phyloP scores from a whole-genome alignment of 192 early-diverging fungal genomes.

The Bifiguratus adelaidae region DNA sequence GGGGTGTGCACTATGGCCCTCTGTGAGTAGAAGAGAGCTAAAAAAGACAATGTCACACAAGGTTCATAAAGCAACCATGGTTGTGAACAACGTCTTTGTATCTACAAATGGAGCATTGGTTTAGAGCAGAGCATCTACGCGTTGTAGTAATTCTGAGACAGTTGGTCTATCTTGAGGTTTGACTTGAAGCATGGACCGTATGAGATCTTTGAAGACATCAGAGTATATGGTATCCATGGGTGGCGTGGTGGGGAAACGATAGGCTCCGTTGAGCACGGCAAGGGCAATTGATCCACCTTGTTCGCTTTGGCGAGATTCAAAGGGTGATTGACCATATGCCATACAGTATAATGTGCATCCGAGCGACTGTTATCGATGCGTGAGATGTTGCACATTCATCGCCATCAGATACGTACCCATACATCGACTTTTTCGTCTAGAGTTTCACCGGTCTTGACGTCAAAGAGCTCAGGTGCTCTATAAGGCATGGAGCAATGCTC shows the following conservation, averaged over 20 bases:
- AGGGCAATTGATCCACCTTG: conserved; percentile 62
- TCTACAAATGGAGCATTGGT: too few relatives aligned
- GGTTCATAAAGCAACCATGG: too few relatives aligned
- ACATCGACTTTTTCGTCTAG: conserved; percentile 66
- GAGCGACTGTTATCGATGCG: conserved; percentile 27
- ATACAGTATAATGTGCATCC: conserved; percentile 66
- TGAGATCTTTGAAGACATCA: conserved; percentile 30
- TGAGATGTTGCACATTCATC: not conserved
- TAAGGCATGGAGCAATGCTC: conserved; percentile 65
- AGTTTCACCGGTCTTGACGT: conserved; percentile 47
- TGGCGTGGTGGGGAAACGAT: conserved; percentile 30
- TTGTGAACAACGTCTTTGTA: too few relatives aligned
- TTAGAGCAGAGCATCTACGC: too few relatives aligned
- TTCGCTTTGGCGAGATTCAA: conserved; percentile 51
- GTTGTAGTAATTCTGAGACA: too few relatives aligned
- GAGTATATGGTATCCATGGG: conserved; percentile 37
- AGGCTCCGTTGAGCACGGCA: conserved; percentile 57
- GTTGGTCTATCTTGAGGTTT: conserved; percentile 46
- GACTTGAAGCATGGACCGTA: conserved; percentile 48
- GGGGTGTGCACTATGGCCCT: too few relatives aligned
- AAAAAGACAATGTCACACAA: too few relatives aligned
- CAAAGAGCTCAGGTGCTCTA: conserved; percentile 71
- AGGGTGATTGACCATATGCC: conserved; percentile 58
- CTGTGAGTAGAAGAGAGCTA: too few relatives aligned
- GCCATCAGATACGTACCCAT: conserved; percentile 35